Percentiles rank a stretch among this genome's conserved stretches.
Conservation (phyloP, 2,329 filamentous ascomycete species). For the Tolypocladium album region DNA sequence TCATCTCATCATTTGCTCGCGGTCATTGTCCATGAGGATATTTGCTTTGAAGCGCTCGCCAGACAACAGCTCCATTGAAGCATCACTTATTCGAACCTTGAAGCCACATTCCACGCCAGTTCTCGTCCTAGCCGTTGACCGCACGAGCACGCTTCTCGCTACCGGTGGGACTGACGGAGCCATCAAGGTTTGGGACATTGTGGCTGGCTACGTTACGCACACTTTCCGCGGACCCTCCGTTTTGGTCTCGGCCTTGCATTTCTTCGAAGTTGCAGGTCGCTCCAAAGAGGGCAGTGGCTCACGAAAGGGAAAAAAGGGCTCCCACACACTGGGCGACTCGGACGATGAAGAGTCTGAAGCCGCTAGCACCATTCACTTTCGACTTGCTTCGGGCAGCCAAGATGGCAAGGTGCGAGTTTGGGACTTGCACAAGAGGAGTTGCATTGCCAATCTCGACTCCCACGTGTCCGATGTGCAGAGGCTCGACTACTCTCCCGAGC, state of each 20-base stretch:
- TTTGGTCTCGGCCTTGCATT: constrained; percentile 79
- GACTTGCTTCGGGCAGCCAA: constrained; percentile 83
- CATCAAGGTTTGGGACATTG: constrained; percentile 95
- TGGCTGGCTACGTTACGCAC: constrained; percentile 82
- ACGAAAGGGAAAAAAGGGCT: constrained; percentile 23
- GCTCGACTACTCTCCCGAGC: constrained; percentile 66
- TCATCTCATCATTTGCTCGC: constrained; percentile 82
- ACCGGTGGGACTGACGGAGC: constrained; percentile 89
- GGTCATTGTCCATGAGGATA: constrained; percentile 92
- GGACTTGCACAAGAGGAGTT: constrained; percentile 77
- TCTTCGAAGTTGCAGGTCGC: constrained; percentile 64
- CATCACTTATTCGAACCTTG: constrained; percentile 64
- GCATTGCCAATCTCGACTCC: constrained; percentile 70
- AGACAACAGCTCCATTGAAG: constrained; percentile 46
- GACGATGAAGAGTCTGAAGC: constrained; percentile 30
- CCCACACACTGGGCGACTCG: constrained; percentile 19
- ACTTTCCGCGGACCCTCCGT: constrained; percentile 91
- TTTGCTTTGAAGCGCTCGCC: constrained; percentile 58
- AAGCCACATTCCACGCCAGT: constrained; percentile 90
- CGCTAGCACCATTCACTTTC: constrained; percentile 46
- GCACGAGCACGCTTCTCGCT: constrained; percentile 78
- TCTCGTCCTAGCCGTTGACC: constrained; percentile 73
- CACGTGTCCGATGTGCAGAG: constrained; percentile 92
- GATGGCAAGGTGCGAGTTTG: constrained; percentile 88
- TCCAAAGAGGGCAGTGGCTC: constrained; percentile 14